Conservation (phyloP, 306 rosid species). For the Sesbania bispinosa region DNA sequence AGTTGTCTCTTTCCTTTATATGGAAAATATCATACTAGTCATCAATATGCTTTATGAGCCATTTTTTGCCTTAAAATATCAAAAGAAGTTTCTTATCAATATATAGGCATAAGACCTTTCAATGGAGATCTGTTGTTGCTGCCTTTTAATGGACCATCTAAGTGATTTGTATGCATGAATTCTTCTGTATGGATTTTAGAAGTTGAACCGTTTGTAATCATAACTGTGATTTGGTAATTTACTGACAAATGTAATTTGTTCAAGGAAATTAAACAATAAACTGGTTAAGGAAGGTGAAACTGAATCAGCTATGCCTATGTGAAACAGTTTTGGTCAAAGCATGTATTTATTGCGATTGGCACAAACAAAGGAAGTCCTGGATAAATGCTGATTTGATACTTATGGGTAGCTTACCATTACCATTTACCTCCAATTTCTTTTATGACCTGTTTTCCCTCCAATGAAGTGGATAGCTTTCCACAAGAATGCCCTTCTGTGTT, state of each 20-base stretch:
- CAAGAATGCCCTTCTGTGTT: background rate
- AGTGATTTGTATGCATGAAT: background rate
- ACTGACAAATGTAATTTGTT: background rate
- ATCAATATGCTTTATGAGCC: background rate
- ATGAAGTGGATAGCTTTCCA: background rate
- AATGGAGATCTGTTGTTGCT: background rate
- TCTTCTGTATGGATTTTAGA: background rate
- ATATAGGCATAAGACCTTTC: background rate
- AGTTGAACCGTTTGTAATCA: background rate
- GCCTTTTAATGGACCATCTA: background rate
- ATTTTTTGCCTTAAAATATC: background rate
- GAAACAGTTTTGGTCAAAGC: background rate
- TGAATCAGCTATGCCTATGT: constrained; percentile 1
- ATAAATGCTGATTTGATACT: background rate
- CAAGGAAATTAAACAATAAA: background rate
- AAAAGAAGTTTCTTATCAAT: background rate
- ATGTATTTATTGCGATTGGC: background rate
- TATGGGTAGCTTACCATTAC: background rate
- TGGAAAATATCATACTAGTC: background rate
- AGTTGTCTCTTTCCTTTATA: background rate
- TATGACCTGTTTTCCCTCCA: background rate
- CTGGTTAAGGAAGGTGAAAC: background rate
- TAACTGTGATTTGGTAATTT: background rate
- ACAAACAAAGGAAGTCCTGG: background rate
- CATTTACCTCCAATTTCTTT: background rate